A percentile compares a stretch with the other conserved stretches of the same genome.
Evolutionary conservation across 2,329 filamentous ascomycete species (phyloP).

Genomic region (Alternaria infectoria): DNA sequence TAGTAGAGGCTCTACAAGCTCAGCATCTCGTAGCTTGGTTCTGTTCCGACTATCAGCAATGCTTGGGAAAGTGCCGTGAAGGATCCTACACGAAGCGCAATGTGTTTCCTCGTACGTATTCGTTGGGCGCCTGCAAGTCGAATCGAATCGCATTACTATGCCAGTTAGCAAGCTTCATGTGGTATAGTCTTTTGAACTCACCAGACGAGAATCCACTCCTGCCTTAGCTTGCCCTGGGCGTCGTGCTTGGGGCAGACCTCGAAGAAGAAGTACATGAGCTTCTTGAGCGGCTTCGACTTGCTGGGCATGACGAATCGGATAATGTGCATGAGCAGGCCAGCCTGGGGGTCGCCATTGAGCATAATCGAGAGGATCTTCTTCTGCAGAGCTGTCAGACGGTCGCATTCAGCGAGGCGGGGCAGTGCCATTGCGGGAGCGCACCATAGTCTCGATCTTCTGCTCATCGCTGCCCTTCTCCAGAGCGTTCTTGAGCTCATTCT

Average conservation of each 20-base stretch:
- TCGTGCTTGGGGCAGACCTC: slow-evolving; percentile 98
- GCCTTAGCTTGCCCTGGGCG: slow-evolving; percentile 90
- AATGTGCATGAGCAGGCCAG: slow-evolving; percentile 96
- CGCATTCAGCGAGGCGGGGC: slow-evolving; percentile 60
- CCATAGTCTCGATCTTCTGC: slow-evolving; percentile 81
- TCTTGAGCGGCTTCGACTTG: slow-evolving; percentile 95
- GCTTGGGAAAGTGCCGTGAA: neutral
- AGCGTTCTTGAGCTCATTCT: slow-evolving; percentile 90
- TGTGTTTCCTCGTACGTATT: slow-evolving; percentile 98
- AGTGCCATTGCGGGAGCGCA: slow-evolving; percentile 30
- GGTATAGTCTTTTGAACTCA: slow-evolving; percentile 53
- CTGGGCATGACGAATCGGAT: slow-evolving; percentile 99
- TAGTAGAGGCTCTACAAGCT: slow-evolving; percentile 93
- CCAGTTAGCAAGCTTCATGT: slow-evolving; percentile 25
- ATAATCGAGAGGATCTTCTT: slow-evolving; percentile 95
- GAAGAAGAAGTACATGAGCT: slow-evolving; percentile 98
- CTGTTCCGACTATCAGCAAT: slow-evolving; percentile 29
- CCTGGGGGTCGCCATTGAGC: slow-evolving; percentile 97
- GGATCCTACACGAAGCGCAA: slow-evolving; percentile 76
- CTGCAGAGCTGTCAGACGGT: slow-evolving; percentile 37
- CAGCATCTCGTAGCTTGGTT: slow-evolving; percentile 92
- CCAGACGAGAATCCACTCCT: slow-evolving; percentile 99
- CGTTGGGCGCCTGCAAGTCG: slow-evolving; percentile 95
- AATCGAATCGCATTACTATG: slow-evolving; percentile 94
- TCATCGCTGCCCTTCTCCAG: slow-evolving; percentile 94